Evolutionary conservation across 1,284 basidiomycete species (phyloP), one percentile per base, ranked within the genome.

Genomic region (Ustilago loliicola): DNA sequence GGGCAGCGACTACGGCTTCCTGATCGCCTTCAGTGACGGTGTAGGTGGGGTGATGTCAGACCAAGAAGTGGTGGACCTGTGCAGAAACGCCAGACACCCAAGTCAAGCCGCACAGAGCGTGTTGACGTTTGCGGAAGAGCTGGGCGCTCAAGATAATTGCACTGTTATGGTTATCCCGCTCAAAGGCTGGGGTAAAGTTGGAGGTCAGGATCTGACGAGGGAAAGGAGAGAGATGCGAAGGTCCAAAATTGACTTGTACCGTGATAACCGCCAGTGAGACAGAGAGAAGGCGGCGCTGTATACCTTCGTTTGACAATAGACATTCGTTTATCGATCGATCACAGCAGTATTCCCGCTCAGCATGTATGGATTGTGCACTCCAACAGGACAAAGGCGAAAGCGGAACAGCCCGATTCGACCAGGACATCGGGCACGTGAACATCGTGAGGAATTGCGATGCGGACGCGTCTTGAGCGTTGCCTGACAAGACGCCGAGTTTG

Each of bases 151-250:
- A 75, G 96, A 99, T 85, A 99, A 99, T 85, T 91, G 92, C 57
- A 97, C 95, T 1, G 94, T 91, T 13, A 89, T 99, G 56, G 93
- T 98, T n/a, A 90, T 98, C 13, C 96, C 96, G 6, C 90, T 99
- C 9, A 90, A 92, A 10, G 95, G 95, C 10, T 99, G 96, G 96
- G 94, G 93, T 3, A 90, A 91, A 69, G 89, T 94, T 1, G 89
- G 88, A 21, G 95, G 93, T 0, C 89, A 91, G 7, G 96, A 99
- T 85, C 88, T 89, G 72, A 98, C 95, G 0, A 91, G 91, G 50
- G 70, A 72, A 36, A 62, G 73, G 40, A 61, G 83, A 13, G 76
- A 79, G 40, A 57, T 77, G 64, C 62, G 83, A 8, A 58, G 80
- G 32, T 68, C 61, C 42, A 78, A 79, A 58, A 66, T 79, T 11